These are phyloP conservation scores for Vaccinium corymbosum DNA, from an alignment of 148 eudicot species.

Conservation along the genomic window DNA sequence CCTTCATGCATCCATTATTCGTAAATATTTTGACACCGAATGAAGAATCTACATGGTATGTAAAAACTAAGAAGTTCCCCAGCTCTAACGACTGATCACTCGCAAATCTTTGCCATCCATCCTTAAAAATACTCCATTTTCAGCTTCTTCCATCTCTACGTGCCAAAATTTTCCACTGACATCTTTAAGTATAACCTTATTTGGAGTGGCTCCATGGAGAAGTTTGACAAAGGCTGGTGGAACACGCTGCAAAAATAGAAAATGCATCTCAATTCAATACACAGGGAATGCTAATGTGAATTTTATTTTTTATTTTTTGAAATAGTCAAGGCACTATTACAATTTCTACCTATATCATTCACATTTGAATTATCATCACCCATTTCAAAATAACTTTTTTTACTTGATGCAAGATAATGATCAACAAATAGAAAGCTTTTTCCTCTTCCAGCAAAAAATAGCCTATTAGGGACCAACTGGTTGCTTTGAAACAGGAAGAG, in stretches of 20 bases:
- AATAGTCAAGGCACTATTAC: background rate
- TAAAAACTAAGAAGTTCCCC: constrained; percentile 21
- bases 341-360: background rate
- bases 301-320: background rate
- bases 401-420: background rate
- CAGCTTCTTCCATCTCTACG: constrained; percentile 16
- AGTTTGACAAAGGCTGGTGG: constrained; percentile 28
- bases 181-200: constrained; percentile 21
- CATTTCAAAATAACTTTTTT: background rate
- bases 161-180: constrained; percentile 18
- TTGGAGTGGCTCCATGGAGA: constrained; percentile 12
- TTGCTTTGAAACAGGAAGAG: background rate
- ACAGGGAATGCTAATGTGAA: background rate
- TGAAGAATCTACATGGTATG: constrained; percentile 10
- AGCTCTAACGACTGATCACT: constrained; percentile 14
- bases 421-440: background rate
- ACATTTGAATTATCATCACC: background rate
- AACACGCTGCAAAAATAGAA: constrained; percentile 20
- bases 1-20: constrained; percentile 24
- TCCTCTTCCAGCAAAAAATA: constrained; percentile 4
- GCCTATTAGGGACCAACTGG: background rate
- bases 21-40: constrained; percentile 29
- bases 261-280: background rate
- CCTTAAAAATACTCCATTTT: constrained; percentile 15
- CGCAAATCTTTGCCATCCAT: constrained; percentile 30